Conservation (phyloP, 208 protist genomes). For the Strigomonas culicis region DNA sequence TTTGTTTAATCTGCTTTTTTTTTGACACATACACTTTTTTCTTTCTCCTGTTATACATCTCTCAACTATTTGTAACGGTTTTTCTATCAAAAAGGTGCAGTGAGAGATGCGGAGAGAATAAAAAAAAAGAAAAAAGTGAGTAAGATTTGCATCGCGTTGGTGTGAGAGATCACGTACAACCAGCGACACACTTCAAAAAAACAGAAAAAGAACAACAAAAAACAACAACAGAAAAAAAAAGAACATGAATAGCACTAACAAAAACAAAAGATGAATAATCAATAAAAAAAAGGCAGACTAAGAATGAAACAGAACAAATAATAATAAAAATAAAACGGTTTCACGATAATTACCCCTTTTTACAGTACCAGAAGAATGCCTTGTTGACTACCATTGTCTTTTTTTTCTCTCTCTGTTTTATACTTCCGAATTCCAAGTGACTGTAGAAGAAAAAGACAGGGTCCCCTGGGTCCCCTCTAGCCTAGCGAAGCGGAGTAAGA, state of each 20-base stretch:
- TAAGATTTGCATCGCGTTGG: not conserved
- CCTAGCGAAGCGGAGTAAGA: not conserved
- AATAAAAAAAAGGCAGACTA: no score
- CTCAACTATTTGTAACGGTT: no score
- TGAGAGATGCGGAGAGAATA: not conserved
- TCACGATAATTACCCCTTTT: not conserved
- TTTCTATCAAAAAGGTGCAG: not conserved
- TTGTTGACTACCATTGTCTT: no score
- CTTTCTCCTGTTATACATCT: not conserved
- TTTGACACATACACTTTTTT: constrained; percentile 1
- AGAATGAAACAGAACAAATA: no score
- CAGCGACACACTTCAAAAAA: not conserved
- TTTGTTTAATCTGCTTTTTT: not conserved
- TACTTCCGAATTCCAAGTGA: no score
- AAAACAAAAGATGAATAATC: no score
- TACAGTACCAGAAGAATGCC: no score
- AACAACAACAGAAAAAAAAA: not conserved
- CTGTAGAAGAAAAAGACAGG: no score
- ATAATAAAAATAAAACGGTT: constrained; percentile 4
- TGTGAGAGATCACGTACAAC: not conserved
- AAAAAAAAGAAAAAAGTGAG: constrained; percentile 11
- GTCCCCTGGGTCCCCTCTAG: no score
- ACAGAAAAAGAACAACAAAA: not conserved
- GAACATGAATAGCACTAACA: not conserved
- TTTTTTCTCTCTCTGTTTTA: no score